These are phyloP conservation scores for Neurospora tetrasperma DNA, from an alignment of 495 filamentous ascomycete genomes.

Conservation along the genomic window DNA sequence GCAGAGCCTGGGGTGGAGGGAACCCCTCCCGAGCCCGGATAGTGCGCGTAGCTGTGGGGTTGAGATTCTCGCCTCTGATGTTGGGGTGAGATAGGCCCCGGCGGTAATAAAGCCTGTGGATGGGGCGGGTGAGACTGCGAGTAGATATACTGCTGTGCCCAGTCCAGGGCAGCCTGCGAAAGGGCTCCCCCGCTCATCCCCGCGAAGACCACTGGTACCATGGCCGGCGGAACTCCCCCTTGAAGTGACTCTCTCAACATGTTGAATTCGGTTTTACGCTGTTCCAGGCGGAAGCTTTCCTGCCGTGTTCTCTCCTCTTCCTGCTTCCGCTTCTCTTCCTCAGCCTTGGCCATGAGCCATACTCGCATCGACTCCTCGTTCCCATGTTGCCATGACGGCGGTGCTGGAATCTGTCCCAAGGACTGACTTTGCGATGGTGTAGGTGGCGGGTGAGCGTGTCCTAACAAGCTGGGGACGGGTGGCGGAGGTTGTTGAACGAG, in stretches of 20 bases:
- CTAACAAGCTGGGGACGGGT: constrained; percentile 18
- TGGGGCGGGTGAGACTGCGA: constrained; percentile 42
- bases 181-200: constrained; percentile 61
- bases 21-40: constrained; percentile 30
- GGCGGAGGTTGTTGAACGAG: constrained; percentile 10
- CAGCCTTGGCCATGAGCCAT: constrained; percentile 73
- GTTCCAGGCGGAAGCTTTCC: constrained; percentile 65
- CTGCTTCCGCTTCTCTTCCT: constrained; percentile 79
- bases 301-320: constrained; percentile 85
- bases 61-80: constrained; percentile 37
- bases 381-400: constrained; percentile 62
- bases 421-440: constrained; percentile 29
- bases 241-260: constrained; percentile 74
- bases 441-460: constrained; percentile 27
- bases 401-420: constrained; percentile 52
- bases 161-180: constrained; percentile 50
- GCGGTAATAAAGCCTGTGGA: constrained; percentile 41
- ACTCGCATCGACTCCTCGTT: constrained; percentile 71
- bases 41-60: constrained; percentile 29
- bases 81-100: constrained; percentile 36
- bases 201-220: constrained; percentile 85
- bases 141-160: constrained; percentile 60
- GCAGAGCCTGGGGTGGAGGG: constrained; percentile 37
- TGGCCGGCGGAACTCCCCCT: constrained; percentile 71
- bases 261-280: constrained; percentile 66